These are phyloP conservation scores for Trifolium subterraneum DNA, from an alignment of 306 rosid genomes.

Conservation along the genomic window DNA sequence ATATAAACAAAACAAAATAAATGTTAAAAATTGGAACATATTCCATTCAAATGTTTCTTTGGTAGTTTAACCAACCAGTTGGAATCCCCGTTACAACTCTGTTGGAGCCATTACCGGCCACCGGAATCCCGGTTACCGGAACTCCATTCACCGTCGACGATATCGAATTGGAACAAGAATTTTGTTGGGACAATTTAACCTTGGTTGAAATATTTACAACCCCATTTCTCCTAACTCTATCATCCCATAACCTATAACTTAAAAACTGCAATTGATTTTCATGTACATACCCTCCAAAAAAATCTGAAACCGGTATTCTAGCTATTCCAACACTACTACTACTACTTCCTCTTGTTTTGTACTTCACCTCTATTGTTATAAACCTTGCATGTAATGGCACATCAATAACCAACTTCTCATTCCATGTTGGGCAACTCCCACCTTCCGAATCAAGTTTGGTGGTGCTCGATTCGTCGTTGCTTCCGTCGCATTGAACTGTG, in stretches of 20 bases:
- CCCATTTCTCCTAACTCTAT: constrained; percentile 64
- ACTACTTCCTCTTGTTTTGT: constrained; percentile 48
- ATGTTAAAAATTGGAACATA: no score
- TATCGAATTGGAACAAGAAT: not conserved
- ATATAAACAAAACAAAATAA: not conserved
- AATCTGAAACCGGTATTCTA: constrained; percentile 58
- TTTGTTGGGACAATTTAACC: constrained; percentile 38
- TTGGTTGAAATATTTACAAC: constrained; percentile 68
- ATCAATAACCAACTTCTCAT: constrained; percentile 54
- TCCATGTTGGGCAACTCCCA: constrained; percentile 66
- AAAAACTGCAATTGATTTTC: constrained; percentile 62
- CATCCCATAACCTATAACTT: constrained; percentile 78
- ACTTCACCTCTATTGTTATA: constrained; percentile 52
- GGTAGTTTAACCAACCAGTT: constrained; percentile 53
- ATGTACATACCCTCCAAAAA: constrained; percentile 53
- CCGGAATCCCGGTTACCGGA: constrained; percentile 38
- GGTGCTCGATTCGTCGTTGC: not conserved
- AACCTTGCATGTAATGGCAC: constrained; percentile 55
- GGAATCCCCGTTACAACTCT: constrained; percentile 69
- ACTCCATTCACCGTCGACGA: not conserved
- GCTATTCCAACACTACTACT: constrained; percentile 53
- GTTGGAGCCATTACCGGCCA: constrained; percentile 11
- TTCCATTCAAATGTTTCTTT: constrained; percentile 11
- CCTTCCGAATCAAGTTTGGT: constrained; percentile 51
- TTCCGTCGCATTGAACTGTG: constrained; percentile 44